Base-by-base conservation (phyloP, 495 filamentous ascomycete species). In the Sordaria brevicollis region DNA sequence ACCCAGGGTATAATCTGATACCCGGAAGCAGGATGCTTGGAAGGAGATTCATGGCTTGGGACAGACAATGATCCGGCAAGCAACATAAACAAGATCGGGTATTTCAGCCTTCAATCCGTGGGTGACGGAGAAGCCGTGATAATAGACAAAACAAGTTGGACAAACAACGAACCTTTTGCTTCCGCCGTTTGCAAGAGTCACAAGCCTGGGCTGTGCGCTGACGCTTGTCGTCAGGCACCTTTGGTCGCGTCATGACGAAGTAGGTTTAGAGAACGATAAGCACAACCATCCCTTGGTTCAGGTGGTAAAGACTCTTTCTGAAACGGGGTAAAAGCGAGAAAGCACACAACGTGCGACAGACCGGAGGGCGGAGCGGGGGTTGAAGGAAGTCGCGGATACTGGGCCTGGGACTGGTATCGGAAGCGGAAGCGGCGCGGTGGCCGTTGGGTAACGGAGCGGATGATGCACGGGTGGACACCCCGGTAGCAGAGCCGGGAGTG, bases 111-210 rank as follows among this genome's bases (percentile, higher is more conserved):
- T 31, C 21, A 6, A 62, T 15, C 49, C 49, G 5, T 62, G 33
- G 69, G 10, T 41, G 62, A 66, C 19, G 67, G 36, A 68, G 57
- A 57, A 57, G 67, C 49, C 31, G 69, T 67, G 67, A 15, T 31
- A 67, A 76, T 69, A 69, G 11, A 65, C 36, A 65, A 66, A 71
- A 62, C 37, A 67, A 74, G 71, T 67, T 43, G 31, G 54, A 62
- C 67, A 5, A n/a, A 72, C 39, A 66, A 80, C 86, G 80, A 71
- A 88, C 87, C 83, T 92, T 92, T 80, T 92, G 90, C 79, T 92
- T 92, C 73, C 91, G 85, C 68, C 89, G 83, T 81, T 92, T 93
- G 82, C 91, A 93, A 74, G 86, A 89, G 73, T 92, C 89, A 78
- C 91, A 93, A 39, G 91, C 91, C 69, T 86, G 86, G 41, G 87